Conservation (phyloP, 768 basidiomycete genomes). For the Fomitopsis pulvina region DNA sequence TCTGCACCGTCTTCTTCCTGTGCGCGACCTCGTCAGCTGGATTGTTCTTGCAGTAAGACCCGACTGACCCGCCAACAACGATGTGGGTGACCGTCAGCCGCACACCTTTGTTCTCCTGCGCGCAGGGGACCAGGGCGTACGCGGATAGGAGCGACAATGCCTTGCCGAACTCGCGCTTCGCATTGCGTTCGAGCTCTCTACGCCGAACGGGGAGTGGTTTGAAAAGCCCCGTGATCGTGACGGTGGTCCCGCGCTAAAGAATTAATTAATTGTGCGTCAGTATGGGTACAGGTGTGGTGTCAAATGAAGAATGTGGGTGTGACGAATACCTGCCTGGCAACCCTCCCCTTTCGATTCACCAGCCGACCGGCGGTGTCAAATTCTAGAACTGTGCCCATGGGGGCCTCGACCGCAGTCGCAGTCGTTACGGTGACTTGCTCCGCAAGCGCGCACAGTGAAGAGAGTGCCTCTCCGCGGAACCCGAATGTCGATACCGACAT, state of each 20-base stretch:
- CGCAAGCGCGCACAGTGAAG: conserved; percentile 83
- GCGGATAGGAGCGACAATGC: conserved; percentile 76
- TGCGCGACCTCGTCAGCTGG: neutral
- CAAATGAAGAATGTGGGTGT: neutral
- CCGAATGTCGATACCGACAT: conserved; percentile 76
- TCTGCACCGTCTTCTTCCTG: conserved; percentile 59
- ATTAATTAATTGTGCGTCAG: neutral
- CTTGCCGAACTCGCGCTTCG: conserved; percentile 85
- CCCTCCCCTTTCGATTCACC: conserved; percentile 41
- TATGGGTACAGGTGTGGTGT: neutral
- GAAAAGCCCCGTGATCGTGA: conserved; percentile 68
- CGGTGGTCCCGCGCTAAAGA: conserved; percentile 79
- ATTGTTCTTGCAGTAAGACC: neutral
- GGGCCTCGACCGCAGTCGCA: conserved; percentile 60
- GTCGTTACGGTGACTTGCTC: conserved; percentile 68
- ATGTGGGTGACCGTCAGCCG: conserved; percentile 70
- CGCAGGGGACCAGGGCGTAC: conserved; percentile 84
- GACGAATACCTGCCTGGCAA: conserved; percentile 65
- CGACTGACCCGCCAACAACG: conserved; percentile 59
- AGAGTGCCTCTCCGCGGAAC: conserved; percentile 93
- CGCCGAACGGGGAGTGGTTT: conserved; percentile 80
- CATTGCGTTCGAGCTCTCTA: conserved; percentile 85
- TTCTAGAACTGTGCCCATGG: conserved; percentile 75
- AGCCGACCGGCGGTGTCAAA: conserved; percentile 63
- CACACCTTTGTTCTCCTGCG: conserved; percentile 49